Evolutionary conservation across 2,329 filamentous ascomycete genomes (phyloP), one percentile per base, ranked within the genome.

Genomic region (Grosmannia penicillata): DNA sequence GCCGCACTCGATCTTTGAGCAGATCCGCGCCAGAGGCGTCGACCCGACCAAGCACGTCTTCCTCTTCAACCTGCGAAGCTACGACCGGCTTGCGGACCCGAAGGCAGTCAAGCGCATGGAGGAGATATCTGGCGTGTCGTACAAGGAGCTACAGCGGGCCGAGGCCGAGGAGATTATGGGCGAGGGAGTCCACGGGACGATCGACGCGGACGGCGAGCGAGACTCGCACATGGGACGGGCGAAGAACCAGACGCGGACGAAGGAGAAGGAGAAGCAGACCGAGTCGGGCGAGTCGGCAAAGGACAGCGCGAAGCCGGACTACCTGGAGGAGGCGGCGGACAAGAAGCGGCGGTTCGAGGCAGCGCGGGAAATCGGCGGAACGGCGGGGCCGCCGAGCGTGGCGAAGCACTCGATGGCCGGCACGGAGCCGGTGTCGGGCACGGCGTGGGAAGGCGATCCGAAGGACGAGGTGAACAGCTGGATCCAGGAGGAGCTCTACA

Each of bases 401-500:
- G 82, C 87, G 0, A 78, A 91, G 46, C 77, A 84, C 48, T 85
- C 86, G 26, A 91, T 96, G 84, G 69, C 81, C 18, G 72, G 51
- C 7, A 71, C 47, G 61, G 76, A 55, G 56, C 72, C 54, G 62
- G 68, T 67, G 58, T 74, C 50, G 4, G 76, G 83, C 9, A 83
- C 93, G 56, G 51, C 61, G 1, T 95, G 85, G 82, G 79, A 87
- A 14, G 80, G 82, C 14, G 64, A 80, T 4, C 62, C 75, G 0
- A 72, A 89, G 48, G 72, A 73, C 1, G 91, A 96, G 56, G 80
- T 86, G 41, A 71, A 80, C 38, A 84, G 93, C 53, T 93, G 91
- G 65, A 79, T 96, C 42, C 89, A 94, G 54, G 91, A 98, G 55
- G 89, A 98, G 57, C 71, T 96, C 2, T 98, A 98, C 55, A 79